phyloP scores from a whole-genome alignment of 257 asterid genomes.

The Penstemon newberryi region DNA sequence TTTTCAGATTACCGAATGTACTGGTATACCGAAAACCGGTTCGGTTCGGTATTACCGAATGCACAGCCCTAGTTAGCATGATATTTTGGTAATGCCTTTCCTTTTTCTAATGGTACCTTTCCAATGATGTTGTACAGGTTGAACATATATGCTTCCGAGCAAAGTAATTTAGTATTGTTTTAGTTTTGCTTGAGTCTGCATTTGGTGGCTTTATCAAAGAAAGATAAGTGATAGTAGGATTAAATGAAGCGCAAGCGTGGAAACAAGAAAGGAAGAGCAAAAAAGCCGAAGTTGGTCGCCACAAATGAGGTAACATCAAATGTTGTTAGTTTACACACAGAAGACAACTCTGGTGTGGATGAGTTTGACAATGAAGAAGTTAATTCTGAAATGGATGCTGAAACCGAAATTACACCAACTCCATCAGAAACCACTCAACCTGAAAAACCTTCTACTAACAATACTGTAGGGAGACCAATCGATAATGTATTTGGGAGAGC shows the following conservation, averaged over 20 bases:
- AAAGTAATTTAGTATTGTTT: slow-evolving; percentile 2
- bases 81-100: slow-evolving; percentile 5
- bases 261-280: slow-evolving; percentile 63
- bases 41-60: too few species aligned
- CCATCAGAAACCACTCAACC: slow-evolving; percentile 41
- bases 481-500: slow-evolving; percentile 53
- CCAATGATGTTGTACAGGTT: slow-evolving; percentile 30
- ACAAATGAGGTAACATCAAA: slow-evolving; percentile 51
- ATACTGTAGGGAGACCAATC: slow-evolving; percentile 41
- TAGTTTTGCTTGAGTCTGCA: slow-evolving; percentile 21
- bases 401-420: slow-evolving; percentile 56
- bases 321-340: slow-evolving; percentile 48
- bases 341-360: slow-evolving; percentile 55
- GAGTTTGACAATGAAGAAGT: slow-evolving; percentile 64
- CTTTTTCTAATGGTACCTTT: slow-evolving; percentile 1
- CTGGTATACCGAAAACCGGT: too few species aligned
- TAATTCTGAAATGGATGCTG: slow-evolving; percentile 71
- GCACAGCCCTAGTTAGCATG: too few species aligned
- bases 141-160: slow-evolving; percentile 17
- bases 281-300: slow-evolving; percentile 53
- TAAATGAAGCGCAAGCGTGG: slow-evolving; percentile 82
- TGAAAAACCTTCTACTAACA: slow-evolving; percentile 33
- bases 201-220: slow-evolving; percentile 15
- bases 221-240: slow-evolving; percentile 16
- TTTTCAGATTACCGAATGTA: too few species aligned